Conservation (phyloP, 768 basidiomycete genomes). For the Mycena metata region DNA sequence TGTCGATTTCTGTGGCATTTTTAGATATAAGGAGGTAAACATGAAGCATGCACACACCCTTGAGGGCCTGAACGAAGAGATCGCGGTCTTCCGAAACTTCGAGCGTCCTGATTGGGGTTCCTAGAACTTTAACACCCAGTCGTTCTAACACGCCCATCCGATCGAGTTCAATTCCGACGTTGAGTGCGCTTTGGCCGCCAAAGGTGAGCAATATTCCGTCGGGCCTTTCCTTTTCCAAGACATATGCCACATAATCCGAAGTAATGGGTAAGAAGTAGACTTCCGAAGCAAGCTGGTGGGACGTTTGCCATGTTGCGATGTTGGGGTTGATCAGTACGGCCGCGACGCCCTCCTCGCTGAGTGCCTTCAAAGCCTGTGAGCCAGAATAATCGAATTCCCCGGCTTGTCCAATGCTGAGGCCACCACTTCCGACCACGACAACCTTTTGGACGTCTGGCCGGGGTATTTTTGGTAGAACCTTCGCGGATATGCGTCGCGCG, state of each 20-base stretch:
- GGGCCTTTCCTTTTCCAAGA: constrained; percentile 97
- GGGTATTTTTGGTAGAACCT: constrained; percentile 91
- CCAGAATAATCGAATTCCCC: constrained; percentile 99
- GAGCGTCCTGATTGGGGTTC: constrained; percentile 94
- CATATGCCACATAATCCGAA: constrained; percentile 97
- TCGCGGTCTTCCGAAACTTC: constrained; percentile 98
- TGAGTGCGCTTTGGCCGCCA: constrained; percentile 97
- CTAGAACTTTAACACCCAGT: constrained; percentile 92
- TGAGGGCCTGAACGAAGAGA: constrained; percentile 95
- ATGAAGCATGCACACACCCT: constrained; percentile 67
- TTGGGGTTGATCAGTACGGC: constrained; percentile 98
- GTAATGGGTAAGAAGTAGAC: constrained; percentile 99
- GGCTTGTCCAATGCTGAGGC: constrained; percentile 97
- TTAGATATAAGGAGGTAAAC: constrained; percentile 12
- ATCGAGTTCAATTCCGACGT: constrained; percentile 97
- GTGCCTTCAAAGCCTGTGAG: constrained; percentile 97
- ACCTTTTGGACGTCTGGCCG: constrained; percentile 95
- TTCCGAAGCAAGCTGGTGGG: constrained; percentile 95
- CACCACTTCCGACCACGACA: constrained; percentile 95
- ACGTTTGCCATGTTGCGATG: constrained; percentile 99
- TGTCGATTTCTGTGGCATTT: constrained; percentile 85
- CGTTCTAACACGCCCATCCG: constrained; percentile 96
- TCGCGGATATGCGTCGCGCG: constrained; percentile 93
- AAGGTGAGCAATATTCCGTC: constrained; percentile 98
- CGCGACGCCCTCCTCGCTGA: constrained; percentile 94